Evolutionary conservation across 768 basidiomycete species (phyloP), one percentile per base, ranked within the genome.

Genomic region (Russula sp.): DNA sequence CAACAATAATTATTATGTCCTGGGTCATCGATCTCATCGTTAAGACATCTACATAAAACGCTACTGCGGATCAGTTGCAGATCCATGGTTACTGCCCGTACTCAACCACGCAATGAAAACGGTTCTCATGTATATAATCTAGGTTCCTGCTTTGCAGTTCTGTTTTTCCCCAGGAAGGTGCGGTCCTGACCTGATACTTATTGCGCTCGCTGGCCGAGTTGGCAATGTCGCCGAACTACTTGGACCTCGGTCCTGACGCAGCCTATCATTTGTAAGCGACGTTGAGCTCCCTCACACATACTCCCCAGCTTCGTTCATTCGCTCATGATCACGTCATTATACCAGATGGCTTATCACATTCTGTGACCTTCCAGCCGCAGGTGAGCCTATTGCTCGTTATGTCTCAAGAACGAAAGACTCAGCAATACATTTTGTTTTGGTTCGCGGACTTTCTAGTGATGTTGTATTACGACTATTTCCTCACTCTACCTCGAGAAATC

Each of bases 401-500:
- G 18, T n/a, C 24, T 48, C 18, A 9, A 54, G 38, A 16, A 1
- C 28, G n/a, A 52, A 46, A 22, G 32, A 44, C 28, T 61, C 11
- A 42, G 14, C 40, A 1, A 46, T 53, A 10, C 24, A n/a, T n/a
- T n/a, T 52, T 28, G n/a, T 32, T 32, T 32, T 32, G 28, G 30
- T 20, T 28, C 11, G 18, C 9, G 2, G 26, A 26, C n/a, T n/a
- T 26, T 46, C 18, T 49, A 75, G 75, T 62, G 38, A 56, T 75
- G 4, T 59, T 75, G 28, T 70, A 73, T 50, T 75, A 75, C 63
- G 74, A 75, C 67, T 73, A 70, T 55, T 0, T 69, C 18, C 58
- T 74, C 52, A 75, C 75, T 6, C 62, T 73, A 34, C 61, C 67
- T 24, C 68, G 67, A 30, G 82, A 84, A 67, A 68, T 80, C 48